Percentiles rank a stretch among this genome's conserved stretches.
Evolutionary conservation across 805 yeast species (phyloP).

Genomic region (Candida krabiensis): DNA sequence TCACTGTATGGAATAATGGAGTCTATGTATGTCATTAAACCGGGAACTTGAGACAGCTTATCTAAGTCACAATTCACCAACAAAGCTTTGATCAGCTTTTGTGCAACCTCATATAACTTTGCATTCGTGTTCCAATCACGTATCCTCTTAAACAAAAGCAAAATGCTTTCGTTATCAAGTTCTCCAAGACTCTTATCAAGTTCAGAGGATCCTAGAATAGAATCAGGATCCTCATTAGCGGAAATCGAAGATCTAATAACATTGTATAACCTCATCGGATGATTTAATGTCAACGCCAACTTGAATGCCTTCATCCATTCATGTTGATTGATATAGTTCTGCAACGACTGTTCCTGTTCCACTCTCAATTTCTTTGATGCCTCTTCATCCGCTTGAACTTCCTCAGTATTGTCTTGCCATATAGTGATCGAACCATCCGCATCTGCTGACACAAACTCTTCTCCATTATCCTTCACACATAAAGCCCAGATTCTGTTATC

Average conservation of each 20-base stretch:
- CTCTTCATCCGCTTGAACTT: constrained; percentile 54
- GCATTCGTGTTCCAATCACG: constrained; percentile 96
- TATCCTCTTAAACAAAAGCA: constrained; percentile 65
- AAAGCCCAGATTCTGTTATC: constrained; percentile 94
- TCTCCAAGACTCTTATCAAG: constrained; percentile 64
- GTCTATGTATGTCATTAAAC: constrained; percentile 66
- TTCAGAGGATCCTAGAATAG: constrained; percentile 53
- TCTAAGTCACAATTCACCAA: constrained; percentile 55
- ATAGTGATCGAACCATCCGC: constrained; percentile 90
- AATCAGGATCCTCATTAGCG: constrained; percentile 47
- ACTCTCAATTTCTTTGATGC: constrained; percentile 55
- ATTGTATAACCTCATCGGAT: constrained; percentile 83
- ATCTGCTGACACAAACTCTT: constrained; percentile 78
- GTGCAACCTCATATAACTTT: constrained; percentile 76
- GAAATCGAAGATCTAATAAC: constrained; percentile 65
- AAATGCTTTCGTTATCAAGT: constrained; percentile 60
- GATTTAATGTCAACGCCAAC: constrained; percentile 82
- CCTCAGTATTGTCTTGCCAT: constrained; percentile 89
- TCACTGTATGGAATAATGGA: constrained; percentile 86
- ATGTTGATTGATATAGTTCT: constrained; percentile 65
- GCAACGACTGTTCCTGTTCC: constrained; percentile 86
- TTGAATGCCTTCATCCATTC: constrained; percentile 90
- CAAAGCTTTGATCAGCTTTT: constrained; percentile 67
- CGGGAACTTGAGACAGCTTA: constrained; percentile 61
- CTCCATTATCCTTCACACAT: constrained; percentile 64